Conservation (phyloP, 1,139 yeast species). For the Wickerhamomyces sp. region DNA sequence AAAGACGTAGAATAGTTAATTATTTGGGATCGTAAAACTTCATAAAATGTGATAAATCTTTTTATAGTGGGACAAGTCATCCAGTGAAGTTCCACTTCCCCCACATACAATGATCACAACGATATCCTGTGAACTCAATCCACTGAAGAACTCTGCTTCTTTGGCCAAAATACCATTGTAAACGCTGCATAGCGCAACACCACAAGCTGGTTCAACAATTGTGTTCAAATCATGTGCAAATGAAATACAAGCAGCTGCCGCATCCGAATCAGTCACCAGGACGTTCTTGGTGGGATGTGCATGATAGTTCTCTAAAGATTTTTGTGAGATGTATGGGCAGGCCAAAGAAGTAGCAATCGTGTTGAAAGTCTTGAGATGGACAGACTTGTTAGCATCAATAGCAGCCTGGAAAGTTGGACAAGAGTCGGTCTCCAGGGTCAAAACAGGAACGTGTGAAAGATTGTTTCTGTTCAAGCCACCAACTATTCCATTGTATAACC, state of each 20-base stretch:
- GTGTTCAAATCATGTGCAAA: conserved; percentile 45
- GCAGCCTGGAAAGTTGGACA: conserved; percentile 54
- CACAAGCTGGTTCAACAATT: conserved; percentile 73
- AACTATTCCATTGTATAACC: conserved; percentile 59
- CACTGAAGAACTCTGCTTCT: conserved; percentile 31
- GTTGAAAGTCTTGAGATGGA: conserved; percentile 40
- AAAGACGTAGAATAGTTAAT: too few species aligned
- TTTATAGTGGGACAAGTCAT: conserved; percentile 24
- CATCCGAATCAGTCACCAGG: conserved; percentile 50
- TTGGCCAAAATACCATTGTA: conserved; percentile 36
- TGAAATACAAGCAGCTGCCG: conserved; percentile 44
- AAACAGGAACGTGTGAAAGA: conserved; percentile 37
- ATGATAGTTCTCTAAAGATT: conserved; percentile 40
- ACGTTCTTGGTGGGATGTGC: conserved; percentile 37
- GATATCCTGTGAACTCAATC: conserved; percentile 39
- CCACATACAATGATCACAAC: conserved; percentile 63
- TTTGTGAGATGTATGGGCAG: conserved; percentile 46
- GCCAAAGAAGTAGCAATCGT: conserved; percentile 62
- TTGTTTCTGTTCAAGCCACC: conserved; percentile 44
- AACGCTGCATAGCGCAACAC: conserved; percentile 56
- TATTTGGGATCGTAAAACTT: too few species aligned
- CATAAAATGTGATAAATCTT: conserved; percentile 9
- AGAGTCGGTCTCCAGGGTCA: conserved; percentile 57
- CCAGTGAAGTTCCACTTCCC: conserved; percentile 44
- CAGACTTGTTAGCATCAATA: conserved; percentile 37